Base-by-base conservation (phyloP, 1,284 basidiomycete genomes). In the Fomes fomentarius region DNA sequence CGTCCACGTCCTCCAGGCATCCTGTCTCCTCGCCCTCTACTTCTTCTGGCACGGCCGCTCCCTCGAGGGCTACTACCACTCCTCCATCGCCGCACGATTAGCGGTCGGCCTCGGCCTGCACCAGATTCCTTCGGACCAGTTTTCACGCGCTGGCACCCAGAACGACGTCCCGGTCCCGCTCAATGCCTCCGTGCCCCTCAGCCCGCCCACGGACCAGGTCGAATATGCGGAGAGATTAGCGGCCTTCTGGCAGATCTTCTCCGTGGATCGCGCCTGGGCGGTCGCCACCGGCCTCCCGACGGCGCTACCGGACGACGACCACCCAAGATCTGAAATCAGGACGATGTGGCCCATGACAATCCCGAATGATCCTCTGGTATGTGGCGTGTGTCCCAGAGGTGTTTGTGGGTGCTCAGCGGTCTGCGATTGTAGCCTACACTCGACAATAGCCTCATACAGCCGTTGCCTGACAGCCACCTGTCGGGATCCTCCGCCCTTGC, bases 231-330 rank as follows among this genome's bases (percentile, higher is more conserved):
- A 85, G 56, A 74, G 79, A 35, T 72, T 83, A 24, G 69, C 76
- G 6, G 75, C 79, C 11, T 84, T 85, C 64, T 85, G 83, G 82
- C 80, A 84, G 65, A 76, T 83, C 15, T 85, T 81, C 63, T 76
- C 78, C 64, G 74, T 84, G 19, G 83, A 85, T 62, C 74, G 82
- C 28, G 79, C 78, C 25, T 84, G 83, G 81, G 76, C 80, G 21
- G 76, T 80, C 10, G 77, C 76, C 8, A 79, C 77, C 57, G 81
- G 80, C 1, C 70, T 84, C 24, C 81, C 81, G 15, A 72, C 78
- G 17, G 80, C 78, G 4, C 71, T 83, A 6, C 77, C 80, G 10
- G 80, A 82, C 54, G 78, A 79, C 53, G 76, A 79, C 51, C 71
- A 75, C 52, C 72, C 76, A 4, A 76, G 76, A 56, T 74, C 75